Evolutionary conservation across 345 rosid species (phyloP).

Genomic region (Excoecaria cochinchinensis): DNA sequence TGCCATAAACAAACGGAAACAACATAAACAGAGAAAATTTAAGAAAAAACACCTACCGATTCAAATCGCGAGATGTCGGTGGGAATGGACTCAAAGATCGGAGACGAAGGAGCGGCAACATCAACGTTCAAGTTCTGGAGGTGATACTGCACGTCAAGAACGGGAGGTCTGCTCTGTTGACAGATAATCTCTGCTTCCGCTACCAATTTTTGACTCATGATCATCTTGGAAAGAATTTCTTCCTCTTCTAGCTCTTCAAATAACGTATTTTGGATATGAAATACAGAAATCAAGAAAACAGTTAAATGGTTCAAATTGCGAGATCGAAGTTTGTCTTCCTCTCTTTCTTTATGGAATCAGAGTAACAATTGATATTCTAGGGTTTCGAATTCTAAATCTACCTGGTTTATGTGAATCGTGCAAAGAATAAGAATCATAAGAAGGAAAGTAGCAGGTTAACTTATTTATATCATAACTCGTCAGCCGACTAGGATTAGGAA

Average conservation of each 20-base stretch:
- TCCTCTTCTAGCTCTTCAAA: background rate
- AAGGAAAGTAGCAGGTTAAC: too few relatives aligned
- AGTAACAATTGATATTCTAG: background rate
- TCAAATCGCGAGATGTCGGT: conserved; percentile 44
- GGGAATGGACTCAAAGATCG: conserved; percentile 39
- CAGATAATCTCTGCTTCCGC: conserved; percentile 42
- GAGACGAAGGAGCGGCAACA: conserved; percentile 26
- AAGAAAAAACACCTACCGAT: conserved; percentile 35
- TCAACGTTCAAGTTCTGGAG: conserved; percentile 34
- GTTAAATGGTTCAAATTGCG: background rate
- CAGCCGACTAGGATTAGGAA: too few relatives aligned
- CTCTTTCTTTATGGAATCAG: background rate
- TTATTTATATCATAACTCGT: too few relatives aligned
- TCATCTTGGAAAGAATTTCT: conserved; percentile 17
- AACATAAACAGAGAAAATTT: background rate
- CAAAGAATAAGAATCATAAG: background rate
- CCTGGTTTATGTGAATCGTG: background rate
- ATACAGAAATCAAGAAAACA: background rate
- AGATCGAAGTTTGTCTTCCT: background rate
- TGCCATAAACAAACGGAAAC: background rate
- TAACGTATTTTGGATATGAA: background rate
- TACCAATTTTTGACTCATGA: conserved; percentile 35
- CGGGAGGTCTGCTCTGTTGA: conserved; percentile 21
- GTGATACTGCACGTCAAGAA: conserved; percentile 34
- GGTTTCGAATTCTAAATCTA: background rate